phyloP scores from a whole-genome alignment of 2,329 filamentous ascomycete species.

The Penicillium sp. region DNA sequence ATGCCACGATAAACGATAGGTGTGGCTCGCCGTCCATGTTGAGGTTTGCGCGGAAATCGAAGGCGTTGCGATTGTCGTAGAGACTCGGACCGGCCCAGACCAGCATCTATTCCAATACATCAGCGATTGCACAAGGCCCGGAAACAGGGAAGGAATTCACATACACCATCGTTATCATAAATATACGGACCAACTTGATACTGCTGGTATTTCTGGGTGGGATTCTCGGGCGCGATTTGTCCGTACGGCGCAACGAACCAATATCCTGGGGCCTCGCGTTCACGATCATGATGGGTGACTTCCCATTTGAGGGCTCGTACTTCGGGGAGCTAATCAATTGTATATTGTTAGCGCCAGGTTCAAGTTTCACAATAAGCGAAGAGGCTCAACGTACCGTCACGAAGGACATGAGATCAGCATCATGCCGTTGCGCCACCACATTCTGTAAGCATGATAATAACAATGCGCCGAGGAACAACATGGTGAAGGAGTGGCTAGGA shows the following conservation, averaged over 20 bases:
- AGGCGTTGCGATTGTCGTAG: slow-evolving; percentile 49
- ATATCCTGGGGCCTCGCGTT: slow-evolving; percentile 43
- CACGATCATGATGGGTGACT: slow-evolving; percentile 23
- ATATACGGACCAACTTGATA: slow-evolving; percentile 51
- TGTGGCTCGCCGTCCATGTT: slow-evolving; percentile 46
- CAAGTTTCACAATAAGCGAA: not conserved
- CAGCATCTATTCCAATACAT: slow-evolving; percentile 34
- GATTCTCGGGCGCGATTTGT: slow-evolving; percentile 23
- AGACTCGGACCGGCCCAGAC: slow-evolving; percentile 51
- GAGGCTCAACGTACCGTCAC: slow-evolving; percentile 28
- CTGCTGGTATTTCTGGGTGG: slow-evolving; percentile 35
- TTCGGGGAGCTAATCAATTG: slow-evolving; percentile 25
- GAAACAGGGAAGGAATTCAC: not conserved
- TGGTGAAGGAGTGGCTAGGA: slow-evolving; percentile 33
- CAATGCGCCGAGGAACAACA: slow-evolving; percentile 25
- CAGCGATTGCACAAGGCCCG: not conserved
- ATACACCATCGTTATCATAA: slow-evolving; percentile 49
- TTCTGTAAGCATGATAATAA: slow-evolving; percentile 25
- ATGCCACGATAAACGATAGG: slow-evolving; percentile 49
- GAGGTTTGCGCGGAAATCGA: slow-evolving; percentile 49
- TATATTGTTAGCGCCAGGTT: not conserved
- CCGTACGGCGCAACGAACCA: slow-evolving; percentile 51
- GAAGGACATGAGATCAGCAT: slow-evolving; percentile 36
- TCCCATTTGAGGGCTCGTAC: slow-evolving; percentile 32
- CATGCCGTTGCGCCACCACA: slow-evolving; percentile 24